These are phyloP conservation scores for Calocybe gangraenosa DNA, from an alignment of 768 basidiomycete species.

Conservation along the genomic window DNA sequence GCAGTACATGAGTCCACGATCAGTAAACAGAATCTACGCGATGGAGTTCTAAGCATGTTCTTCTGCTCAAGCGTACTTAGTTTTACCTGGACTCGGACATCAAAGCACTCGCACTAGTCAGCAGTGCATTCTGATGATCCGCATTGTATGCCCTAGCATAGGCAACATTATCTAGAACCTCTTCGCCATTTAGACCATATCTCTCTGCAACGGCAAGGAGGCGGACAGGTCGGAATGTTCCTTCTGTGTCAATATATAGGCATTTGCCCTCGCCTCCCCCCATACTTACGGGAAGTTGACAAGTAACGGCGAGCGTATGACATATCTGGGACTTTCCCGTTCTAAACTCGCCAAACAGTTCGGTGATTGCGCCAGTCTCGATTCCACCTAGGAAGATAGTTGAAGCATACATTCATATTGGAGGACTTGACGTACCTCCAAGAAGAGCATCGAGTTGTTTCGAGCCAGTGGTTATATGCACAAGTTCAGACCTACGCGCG, in stretches of 20 bases:
- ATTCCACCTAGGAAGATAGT: conserved; percentile 66
- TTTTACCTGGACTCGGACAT: conserved; percentile 96
- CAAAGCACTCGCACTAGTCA: conserved; percentile 92
- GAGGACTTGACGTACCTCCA: conserved; percentile 54
- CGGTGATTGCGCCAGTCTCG: conserved; percentile 97
- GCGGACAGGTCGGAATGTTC: conserved; percentile 96
- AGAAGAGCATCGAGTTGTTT: conserved; percentile 94
- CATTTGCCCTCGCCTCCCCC: conserved; percentile 99
- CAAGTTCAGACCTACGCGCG: conserved; percentile 88
- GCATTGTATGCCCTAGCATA: conserved; percentile 99
- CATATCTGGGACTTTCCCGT: conserved; percentile 98
- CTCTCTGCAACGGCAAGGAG: conserved; percentile 93
- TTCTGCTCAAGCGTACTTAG: not conserved
- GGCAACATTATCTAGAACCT: conserved; percentile 96
- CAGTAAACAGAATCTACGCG: conserved; percentile 83
- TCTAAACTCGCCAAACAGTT: conserved; percentile 97
- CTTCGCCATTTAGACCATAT: conserved; percentile 95
- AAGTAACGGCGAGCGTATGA: conserved; percentile 96
- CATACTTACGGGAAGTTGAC: conserved; percentile 95
- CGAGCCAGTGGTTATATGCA: conserved; percentile 95
- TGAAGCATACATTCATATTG: conserved; percentile 5
- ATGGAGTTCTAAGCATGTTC: conserved; percentile 7
- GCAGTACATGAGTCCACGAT: conserved; percentile 97
- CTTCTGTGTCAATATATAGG: conserved; percentile 98
- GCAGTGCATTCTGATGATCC: conserved; percentile 88